A percentile compares a stretch with the other conserved stretches of the same genome.
Conservation (phyloP, 345 rosid species). For the Turnera subulata region DNA sequence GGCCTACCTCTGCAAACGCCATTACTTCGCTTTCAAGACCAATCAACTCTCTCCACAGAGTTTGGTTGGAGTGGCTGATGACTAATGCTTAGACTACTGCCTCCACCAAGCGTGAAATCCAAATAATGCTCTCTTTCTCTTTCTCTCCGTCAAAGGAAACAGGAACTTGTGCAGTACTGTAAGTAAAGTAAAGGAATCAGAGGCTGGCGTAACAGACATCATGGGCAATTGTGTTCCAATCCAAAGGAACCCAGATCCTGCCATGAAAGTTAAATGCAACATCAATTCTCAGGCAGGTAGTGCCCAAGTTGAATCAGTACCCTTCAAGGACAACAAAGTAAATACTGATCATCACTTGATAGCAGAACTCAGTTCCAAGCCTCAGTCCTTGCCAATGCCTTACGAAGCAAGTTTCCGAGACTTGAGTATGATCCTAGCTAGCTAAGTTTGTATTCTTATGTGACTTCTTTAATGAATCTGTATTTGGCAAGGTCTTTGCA, state of each 20-base stretch:
- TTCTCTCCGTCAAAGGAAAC: not conserved
- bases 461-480: not conserved
- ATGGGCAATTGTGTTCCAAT: conserved; percentile 48
- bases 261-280: conserved; percentile 21
- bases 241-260: conserved; percentile 22
- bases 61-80: conserved; percentile 24
- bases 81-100: too few relatives aligned
- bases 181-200: not conserved
- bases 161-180: not conserved
- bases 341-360: conserved; percentile 10
- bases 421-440: conserved; percentile 32
- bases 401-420: conserved; percentile 16
- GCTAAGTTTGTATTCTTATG: not conserved
- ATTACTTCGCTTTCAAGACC: conserved; percentile 65
- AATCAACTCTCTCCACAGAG: conserved; percentile 31
- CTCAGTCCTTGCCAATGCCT: conserved; percentile 16
- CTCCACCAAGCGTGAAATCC: conserved; percentile 24
- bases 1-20: conserved; percentile 38
- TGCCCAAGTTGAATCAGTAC: conserved; percentile 26
- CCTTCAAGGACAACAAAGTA: conserved; percentile 21
- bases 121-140: conserved; percentile 10
- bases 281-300: conserved; percentile 5
- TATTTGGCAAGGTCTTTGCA: too few relatives aligned
- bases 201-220: conserved; percentile 1
- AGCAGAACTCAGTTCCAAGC: conserved; percentile 16